Conservation (phyloP, 495 filamentous ascomycete genomes). For the Penicillium salamii region DNA sequence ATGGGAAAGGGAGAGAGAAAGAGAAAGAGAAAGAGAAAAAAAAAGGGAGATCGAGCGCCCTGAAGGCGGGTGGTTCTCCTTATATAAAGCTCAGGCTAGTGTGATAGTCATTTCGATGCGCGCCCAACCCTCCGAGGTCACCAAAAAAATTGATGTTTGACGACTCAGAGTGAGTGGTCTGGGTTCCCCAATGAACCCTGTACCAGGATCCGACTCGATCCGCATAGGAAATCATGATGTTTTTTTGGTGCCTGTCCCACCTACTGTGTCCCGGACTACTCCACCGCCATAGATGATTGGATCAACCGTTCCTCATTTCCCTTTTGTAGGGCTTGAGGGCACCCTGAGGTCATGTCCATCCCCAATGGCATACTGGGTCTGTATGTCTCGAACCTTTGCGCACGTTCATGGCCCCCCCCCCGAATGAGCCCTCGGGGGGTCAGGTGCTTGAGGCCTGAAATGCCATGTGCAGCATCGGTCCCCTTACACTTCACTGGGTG, state of each 20-base stretch:
- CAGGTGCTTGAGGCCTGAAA: neutral
- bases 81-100: constrained; percentile 35
- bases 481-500: neutral
- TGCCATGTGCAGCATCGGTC: neutral
- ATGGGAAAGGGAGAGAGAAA: constrained; percentile 8
- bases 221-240: constrained; percentile 27
- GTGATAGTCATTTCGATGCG: constrained; percentile 28
- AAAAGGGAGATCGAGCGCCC: constrained; percentile 14
- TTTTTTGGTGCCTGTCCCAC: constrained; percentile 31
- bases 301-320: constrained; percentile 4
- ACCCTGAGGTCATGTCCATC: neutral
- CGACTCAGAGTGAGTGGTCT: constrained; percentile 8
- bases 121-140: constrained; percentile 20
- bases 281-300: constrained; percentile 19
- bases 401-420: neutral
- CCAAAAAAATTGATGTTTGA: constrained; percentile 2
- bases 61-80: constrained; percentile 29
- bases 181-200: constrained; percentile 10
- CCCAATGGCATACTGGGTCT: neutral
- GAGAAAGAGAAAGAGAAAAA: constrained; percentile 8
- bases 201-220: constrained; percentile 31
- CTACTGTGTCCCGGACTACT: constrained; percentile 18
- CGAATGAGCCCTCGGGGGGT: neutral
- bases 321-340: constrained; percentile 1
- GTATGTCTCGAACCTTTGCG: neutral